phyloP scores from a whole-genome alignment of 176 grass and related monocot genomes.

The Ampelocalamus luodianensis region DNA sequence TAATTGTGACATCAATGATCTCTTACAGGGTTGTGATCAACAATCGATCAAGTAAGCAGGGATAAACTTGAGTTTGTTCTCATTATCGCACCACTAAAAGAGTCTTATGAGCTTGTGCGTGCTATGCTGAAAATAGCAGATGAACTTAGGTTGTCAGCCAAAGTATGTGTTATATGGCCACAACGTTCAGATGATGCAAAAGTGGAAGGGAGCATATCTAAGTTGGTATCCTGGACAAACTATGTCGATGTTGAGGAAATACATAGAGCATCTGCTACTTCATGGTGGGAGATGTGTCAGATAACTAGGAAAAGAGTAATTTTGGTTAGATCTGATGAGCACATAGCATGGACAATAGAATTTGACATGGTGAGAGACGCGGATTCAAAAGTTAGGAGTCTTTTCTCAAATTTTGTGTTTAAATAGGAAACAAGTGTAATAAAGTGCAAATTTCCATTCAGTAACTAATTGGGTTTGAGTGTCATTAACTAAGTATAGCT shows the following conservation, averaged over 20 bases:
- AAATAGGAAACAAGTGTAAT: constrained; percentile 14
- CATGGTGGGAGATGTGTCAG: constrained; percentile 85
- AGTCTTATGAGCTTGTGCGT: too few relatives aligned
- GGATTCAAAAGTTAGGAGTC: constrained; percentile 56
- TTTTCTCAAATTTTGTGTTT: constrained; percentile 58
- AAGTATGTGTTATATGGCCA: too few relatives aligned
- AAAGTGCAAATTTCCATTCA: constrained; percentile 9
- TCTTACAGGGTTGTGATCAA: too few relatives aligned
- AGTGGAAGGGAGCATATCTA: constrained; percentile 38
- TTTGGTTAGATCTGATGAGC: constrained; percentile 91
- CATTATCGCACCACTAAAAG: too few relatives aligned
- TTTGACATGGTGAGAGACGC: constrained; percentile 45
- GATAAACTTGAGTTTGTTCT: too few relatives aligned
- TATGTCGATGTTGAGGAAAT: constrained; percentile 71
- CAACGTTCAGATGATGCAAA: not conserved
- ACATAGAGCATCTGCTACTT: constrained; percentile 30
- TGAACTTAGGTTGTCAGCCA: too few relatives aligned
- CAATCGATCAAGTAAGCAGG: too few relatives aligned
- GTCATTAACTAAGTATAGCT: too few relatives aligned
- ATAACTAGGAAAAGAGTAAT: constrained; percentile 58
- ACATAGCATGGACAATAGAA: constrained; percentile 76
- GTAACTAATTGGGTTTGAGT: not conserved
- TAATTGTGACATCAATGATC: too few relatives aligned
- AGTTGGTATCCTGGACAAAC: constrained; percentile 65
- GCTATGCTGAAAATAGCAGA: too few relatives aligned